Conservation (phyloP, 2,329 filamentous ascomycete species). For the Amauroascus verrucosus region DNA sequence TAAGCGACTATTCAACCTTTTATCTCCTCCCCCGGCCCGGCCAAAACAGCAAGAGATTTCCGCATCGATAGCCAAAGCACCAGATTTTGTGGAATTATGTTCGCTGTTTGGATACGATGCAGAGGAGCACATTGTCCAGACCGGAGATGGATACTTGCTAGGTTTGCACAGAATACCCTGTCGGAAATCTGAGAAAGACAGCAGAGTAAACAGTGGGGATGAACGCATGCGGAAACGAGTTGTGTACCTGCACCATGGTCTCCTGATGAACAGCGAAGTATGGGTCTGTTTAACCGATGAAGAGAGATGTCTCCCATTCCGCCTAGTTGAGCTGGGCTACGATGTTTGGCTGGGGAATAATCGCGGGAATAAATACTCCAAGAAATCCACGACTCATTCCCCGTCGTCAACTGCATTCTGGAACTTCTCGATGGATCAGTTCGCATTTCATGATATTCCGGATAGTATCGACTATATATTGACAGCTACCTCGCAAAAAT, state of each 20-base stretch:
- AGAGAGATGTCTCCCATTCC: conserved; percentile 76
- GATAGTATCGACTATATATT: conserved; percentile 90
- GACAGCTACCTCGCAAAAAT: conserved; percentile 67
- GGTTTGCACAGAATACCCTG: conserved; percentile 81
- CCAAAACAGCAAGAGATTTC: conserved; percentile 60
- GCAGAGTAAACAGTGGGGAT: conserved; percentile 55
- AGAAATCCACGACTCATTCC: conserved; percentile 70
- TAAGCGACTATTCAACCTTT: conserved; percentile 67
- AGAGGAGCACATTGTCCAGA: conserved; percentile 94
- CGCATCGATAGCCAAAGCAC: conserved; percentile 68
- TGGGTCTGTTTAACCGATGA: conserved; percentile 90
- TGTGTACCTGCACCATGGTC: conserved; percentile 86
- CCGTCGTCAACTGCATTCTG: conserved; percentile 73
- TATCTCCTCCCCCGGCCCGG: conserved; percentile 60
- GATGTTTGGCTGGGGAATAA: conserved; percentile 99
- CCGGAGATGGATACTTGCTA: conserved; percentile 83
- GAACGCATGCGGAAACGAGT: conserved; percentile 65
- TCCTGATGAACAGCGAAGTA: conserved; percentile 98
- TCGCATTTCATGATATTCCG: conserved; percentile 94
- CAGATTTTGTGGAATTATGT: conserved; percentile 92
- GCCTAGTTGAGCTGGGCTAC: conserved; percentile 79
- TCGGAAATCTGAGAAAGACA: conserved; percentile 69
- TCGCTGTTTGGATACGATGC: conserved; percentile 82
- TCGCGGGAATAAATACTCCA: conserved; percentile 96
- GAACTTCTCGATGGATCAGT: conserved; percentile 98